phyloP scores from a whole-genome alignment of 306 rosid genomes.

The Astragalus membranaceus region DNA sequence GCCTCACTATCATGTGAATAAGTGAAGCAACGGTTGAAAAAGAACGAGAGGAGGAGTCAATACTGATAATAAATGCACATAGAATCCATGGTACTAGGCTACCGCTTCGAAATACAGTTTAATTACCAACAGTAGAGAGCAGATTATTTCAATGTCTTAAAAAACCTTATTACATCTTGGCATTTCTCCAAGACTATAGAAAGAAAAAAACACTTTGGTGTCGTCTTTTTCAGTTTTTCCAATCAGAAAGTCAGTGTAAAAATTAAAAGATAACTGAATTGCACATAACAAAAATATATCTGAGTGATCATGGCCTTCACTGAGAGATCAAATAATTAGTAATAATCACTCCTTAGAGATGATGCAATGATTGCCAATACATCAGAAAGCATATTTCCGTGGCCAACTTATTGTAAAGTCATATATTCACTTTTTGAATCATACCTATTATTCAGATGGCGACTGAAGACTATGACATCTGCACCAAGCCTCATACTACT shows the following conservation, averaged over 20 bases:
- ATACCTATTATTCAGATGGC: slow-evolving; percentile 55
- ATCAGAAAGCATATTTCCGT: neutral
- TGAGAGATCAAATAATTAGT: neutral
- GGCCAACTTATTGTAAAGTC: neutral
- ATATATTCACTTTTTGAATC: slow-evolving; percentile 17
- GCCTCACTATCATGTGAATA: neutral
- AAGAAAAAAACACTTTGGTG: neutral
- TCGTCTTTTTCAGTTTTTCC: neutral
- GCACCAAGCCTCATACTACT: slow-evolving; percentile 98
- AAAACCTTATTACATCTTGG: neutral
- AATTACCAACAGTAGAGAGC: neutral
- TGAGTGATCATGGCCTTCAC: neutral
- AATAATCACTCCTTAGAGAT: neutral
- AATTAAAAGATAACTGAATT: neutral
- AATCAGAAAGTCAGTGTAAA: neutral
- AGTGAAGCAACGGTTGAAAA: neutral
- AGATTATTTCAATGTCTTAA: neutral
- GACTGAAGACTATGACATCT: slow-evolving; percentile 82
- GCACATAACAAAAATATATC: neutral
- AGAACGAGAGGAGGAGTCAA: neutral
- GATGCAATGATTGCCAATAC: neutral
- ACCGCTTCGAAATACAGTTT: neutral
- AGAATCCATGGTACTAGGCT: neutral
- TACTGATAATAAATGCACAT: neutral
- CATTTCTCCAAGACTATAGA: neutral